Conservation (phyloP, 768 basidiomycete species). For the Mycena haematopus region DNA sequence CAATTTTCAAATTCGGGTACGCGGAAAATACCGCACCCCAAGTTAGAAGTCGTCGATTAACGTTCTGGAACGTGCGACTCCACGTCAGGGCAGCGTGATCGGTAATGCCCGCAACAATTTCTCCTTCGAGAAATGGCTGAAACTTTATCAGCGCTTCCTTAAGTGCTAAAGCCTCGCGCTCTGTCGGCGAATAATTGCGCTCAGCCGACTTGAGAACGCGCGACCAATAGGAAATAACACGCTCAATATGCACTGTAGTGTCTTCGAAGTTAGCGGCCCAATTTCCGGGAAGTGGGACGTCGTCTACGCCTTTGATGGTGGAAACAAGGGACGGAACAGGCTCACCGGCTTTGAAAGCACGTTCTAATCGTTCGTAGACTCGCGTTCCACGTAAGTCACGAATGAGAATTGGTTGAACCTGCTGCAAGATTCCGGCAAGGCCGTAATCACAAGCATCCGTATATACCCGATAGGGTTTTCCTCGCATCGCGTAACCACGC, state of each 20-base stretch:
- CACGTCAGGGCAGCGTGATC: no score
- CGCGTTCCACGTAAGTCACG: background rate
- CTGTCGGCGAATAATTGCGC: conserved; percentile 1
- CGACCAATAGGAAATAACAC: background rate
- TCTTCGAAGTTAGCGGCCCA: conserved; percentile 2
- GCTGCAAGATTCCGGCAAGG: conserved; percentile 1
- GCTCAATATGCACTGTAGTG: background rate
- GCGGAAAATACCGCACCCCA: no score
- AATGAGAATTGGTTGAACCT: conserved; percentile 1
- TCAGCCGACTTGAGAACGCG: background rate
- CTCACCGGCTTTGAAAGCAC: background rate
- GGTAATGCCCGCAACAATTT: no score
- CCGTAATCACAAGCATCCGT: conserved; percentile 1
- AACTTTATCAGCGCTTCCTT: background rate
- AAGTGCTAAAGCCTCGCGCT: background rate
- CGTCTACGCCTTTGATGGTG: background rate
- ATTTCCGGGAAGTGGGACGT: background rate
- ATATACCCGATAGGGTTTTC: background rate
- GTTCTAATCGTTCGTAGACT: background rate
- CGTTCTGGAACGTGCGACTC: no score
- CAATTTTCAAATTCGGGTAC: no score
- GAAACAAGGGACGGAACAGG: background rate
- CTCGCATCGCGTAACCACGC: background rate
- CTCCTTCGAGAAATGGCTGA: no score
- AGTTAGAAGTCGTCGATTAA: no score